Percentiles rank a stretch among this genome's conserved stretches.
Conservation (phyloP, 2,329 filamentous ascomycete genomes). For the Colletotrichum lupini region DNA sequence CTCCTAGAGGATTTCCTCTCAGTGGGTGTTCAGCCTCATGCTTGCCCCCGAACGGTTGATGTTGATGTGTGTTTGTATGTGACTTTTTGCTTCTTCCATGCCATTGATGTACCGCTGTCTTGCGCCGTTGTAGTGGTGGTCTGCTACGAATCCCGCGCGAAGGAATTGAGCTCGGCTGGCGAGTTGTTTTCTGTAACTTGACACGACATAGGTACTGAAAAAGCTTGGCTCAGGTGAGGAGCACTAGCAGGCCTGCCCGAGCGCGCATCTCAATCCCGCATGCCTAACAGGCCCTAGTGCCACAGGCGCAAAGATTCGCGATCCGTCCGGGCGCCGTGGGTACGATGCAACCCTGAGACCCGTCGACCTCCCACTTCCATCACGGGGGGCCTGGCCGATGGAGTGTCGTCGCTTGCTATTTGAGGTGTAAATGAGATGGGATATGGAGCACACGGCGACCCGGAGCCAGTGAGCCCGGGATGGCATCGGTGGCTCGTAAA, state of each 20-base stretch:
- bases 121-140: background rate
- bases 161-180: background rate
- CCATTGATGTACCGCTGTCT: conserved; percentile 15
- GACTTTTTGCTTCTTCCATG: conserved; percentile 17
- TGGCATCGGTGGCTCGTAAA: conserved; percentile 32
- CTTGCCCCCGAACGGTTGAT: background rate
- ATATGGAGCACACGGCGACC: conserved; percentile 14
- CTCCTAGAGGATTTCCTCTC: conserved; percentile 11
- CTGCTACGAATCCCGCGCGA: background rate
- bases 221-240: conserved; percentile 31
- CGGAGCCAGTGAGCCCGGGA: conserved; percentile 5
- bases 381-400: conserved; percentile 10
- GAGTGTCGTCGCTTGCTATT: conserved; percentile 31
- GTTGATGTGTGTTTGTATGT: conserved; percentile 1
- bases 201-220: conserved; percentile 19
- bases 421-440: conserved; percentile 26
- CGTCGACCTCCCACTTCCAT: conserved; percentile 12
- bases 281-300: conserved; percentile 31
- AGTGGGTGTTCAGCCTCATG: background rate
- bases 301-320: conserved; percentile 35
- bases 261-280: conserved; percentile 36
- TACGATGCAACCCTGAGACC: conserved; percentile 33
- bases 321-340: conserved; percentile 32
- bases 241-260: conserved; percentile 16
- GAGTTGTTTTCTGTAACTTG: conserved; percentile 13